Evolutionary conservation across 208 protist species (phyloP), one percentile per base, ranked within the genome.

Genomic region (Acanthamoeba lenticulata): DNA sequence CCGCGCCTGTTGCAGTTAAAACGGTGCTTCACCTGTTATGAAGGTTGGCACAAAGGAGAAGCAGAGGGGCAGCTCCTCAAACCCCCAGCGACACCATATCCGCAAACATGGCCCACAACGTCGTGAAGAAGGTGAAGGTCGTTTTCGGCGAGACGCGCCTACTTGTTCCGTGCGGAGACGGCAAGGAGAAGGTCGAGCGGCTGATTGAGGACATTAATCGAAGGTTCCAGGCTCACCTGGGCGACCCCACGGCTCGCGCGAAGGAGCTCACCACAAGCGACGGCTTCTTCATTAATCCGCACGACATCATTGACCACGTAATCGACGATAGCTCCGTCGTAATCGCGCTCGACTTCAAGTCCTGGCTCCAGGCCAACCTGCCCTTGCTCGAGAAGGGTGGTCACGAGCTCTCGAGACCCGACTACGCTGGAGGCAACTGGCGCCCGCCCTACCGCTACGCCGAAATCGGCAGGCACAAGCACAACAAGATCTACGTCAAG

Each of bases 401-500:
- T 19, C 79, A 88, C 49, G 32, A 40, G 38, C 79, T 88, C 79
- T 55, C 32, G 45, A 29, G 79, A 5, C n/a, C 79, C 24, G 79
- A 88, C 79, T 88, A 88, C 29, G 79, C 79, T 13, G 42, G 15
- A 13, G 49, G 45, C 79, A 60, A 88, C 45, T 88, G 49, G 45
- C 79, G 79, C 1, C 79, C 79, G 29, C 79, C 79, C 79, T 60
- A 88, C 45, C 79, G 79, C 79, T 88, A 88, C 29, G 79, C 79
- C 49, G 79, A 88, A 40, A 55, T 88, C 11, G 79, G 79, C 34
- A 29, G n/a, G 27, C 79, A 88, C 79, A 88, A 88, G 79, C 79
- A 88, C 79, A 88, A 88, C 79, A 88, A 88, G 49, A 49, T 88
- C 36, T 88, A 88, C 79, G 36, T 88, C 45, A 88, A 88, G 40